These are phyloP conservation scores for Glebionis coronaria DNA, from an alignment of 129 eudicot genomes.

Conservation along the genomic window DNA sequence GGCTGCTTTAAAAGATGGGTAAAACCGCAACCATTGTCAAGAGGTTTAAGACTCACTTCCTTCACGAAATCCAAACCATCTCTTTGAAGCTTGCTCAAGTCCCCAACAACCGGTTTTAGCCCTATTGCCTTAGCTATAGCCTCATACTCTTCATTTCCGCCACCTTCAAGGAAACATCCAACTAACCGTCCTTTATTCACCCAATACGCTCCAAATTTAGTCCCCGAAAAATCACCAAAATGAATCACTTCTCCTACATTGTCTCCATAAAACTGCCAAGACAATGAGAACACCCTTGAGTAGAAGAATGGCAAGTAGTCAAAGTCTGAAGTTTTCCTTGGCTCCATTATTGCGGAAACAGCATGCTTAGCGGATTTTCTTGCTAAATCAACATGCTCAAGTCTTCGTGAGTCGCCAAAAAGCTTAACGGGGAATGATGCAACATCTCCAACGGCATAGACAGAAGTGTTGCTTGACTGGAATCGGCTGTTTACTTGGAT, in stretches of 20 bases:
- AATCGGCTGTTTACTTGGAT: slow-evolving; percentile 69
- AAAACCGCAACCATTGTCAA: slow-evolving; percentile 16
- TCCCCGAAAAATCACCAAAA: slow-evolving; percentile 80
- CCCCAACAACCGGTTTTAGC: slow-evolving; percentile 50
- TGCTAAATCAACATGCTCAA: slow-evolving; percentile 93
- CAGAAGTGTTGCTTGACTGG: slow-evolving; percentile 73
- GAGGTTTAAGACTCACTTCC: slow-evolving; percentile 32
- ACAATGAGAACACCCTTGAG: slow-evolving; percentile 74
- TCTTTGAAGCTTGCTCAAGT: slow-evolving; percentile 56
- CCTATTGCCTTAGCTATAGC: slow-evolving; percentile 61
- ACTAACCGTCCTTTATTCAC: slow-evolving; percentile 53
- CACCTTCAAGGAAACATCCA: slow-evolving; percentile 97
- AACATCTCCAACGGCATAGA: slow-evolving; percentile 87
- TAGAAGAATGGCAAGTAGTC: slow-evolving; percentile 95
- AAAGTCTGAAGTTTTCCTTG: slow-evolving; percentile 47
- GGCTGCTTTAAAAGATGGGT: slow-evolving; percentile 36
- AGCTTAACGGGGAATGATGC: slow-evolving; percentile 74
- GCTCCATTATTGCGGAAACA: slow-evolving; percentile 74
- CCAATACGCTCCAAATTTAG: slow-evolving; percentile 82
- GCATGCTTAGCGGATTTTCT: slow-evolving; percentile 81
- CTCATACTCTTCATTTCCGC: slow-evolving; percentile 68
- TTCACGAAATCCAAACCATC: slow-evolving; percentile 52
- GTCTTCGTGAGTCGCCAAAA: slow-evolving; percentile 65
- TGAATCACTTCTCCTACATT: slow-evolving; percentile 72
- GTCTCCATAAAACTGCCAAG: slow-evolving; percentile 97